Base-by-base conservation (phyloP, 441 rosid genomes). In the Erodium moschatum region DNA sequence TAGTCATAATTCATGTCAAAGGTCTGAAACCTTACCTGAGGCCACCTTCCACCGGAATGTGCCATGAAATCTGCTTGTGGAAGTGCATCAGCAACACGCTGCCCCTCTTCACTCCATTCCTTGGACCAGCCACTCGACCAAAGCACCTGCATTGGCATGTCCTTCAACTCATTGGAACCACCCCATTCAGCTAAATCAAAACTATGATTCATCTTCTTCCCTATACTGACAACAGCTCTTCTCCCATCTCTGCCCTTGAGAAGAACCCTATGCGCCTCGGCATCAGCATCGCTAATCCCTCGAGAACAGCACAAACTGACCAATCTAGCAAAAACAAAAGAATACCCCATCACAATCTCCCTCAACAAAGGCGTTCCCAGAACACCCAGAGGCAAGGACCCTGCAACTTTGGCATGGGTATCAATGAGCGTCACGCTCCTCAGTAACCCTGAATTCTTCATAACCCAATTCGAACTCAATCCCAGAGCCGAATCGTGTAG, bases 1-100 rank as follows among this genome's bases (percentile, higher is more conserved):
- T 24, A 2, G 27, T 24, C 27, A 27, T 70, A 65, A 1, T 16
- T 50, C 0, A 24, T 16, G 16, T 24, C 64, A 19, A 58, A 20
- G 24, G 35, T 27, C 52, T 50, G 61, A 74, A 78, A 44, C 33
- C 89, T 79, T 64, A 93, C 97, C 93, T 90, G 89, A 81, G 97
- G 95, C 97, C 98, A 93, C 12, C 95, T 83, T 48, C 88, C 88
- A 62, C 97, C 88, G 0, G 91, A 82, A 71, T 93, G 98, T n/a
- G 75, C 74, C 40, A 81, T 77, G 72, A 87, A 86, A 74, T 81
- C 89, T 16, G 96, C 97, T 38, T 66, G 82, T 1, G 91, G 88
- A 79, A 93, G 87, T 58, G 90, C 95, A 71, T 80, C 81, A 3
- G 87, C 87, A 46, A 86, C 77, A 56, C 12, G 74, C 5, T 54